A percentile compares a stretch with the other conserved stretches of the same genome.
phyloP scores from a whole-genome alignment of 2,329 filamentous ascomycete genomes.

The Fusarium clavum region DNA sequence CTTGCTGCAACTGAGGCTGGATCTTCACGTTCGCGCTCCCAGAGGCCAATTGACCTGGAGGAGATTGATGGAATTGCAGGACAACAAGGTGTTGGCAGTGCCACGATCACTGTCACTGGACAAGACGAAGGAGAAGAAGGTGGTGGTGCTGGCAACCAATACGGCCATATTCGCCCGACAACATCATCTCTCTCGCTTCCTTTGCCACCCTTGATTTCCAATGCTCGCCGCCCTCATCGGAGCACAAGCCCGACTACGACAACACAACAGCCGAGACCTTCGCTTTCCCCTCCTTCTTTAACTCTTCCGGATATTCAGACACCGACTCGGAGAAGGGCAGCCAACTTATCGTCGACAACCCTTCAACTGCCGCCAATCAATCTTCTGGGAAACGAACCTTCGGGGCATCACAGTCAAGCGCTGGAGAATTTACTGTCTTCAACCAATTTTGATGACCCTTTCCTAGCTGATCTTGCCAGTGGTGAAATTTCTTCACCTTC shows the following conservation, averaged over 20 bases:
- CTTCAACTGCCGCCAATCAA: slow-evolving; percentile 15
- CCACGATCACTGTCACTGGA: neutral
- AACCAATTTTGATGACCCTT: slow-evolving; percentile 40
- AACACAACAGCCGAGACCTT: slow-evolving; percentile 27
- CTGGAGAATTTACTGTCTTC: slow-evolving; percentile 14
- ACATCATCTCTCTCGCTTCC: slow-evolving; percentile 9
- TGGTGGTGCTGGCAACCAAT: slow-evolving; percentile 25
- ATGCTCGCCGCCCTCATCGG: slow-evolving; percentile 12
- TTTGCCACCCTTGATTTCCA: slow-evolving; percentile 38
- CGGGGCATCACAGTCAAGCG: slow-evolving; percentile 1
- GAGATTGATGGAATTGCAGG: slow-evolving; percentile 9
- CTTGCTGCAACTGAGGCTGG: slow-evolving; percentile 22
- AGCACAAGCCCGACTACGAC: slow-evolving; percentile 29
- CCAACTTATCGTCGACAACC: slow-evolving; percentile 11
- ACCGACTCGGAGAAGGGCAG: slow-evolving; percentile 8
- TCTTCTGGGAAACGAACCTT: neutral
- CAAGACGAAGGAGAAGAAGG: neutral
- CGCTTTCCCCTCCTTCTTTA: slow-evolving; percentile 8
- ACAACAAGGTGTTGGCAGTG: slow-evolving; percentile 2
- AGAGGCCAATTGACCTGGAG: slow-evolving; percentile 29
- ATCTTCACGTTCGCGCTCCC: slow-evolving; percentile 26
- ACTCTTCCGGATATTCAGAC: slow-evolving; percentile 4
- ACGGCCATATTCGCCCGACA: slow-evolving; percentile 30
- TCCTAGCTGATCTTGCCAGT: slow-evolving; percentile 45
- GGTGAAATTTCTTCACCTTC: slow-evolving; percentile 53